phyloP scores from a whole-genome alignment of 108 stramenopile genomes.

The Nitzschia sp. region DNA sequence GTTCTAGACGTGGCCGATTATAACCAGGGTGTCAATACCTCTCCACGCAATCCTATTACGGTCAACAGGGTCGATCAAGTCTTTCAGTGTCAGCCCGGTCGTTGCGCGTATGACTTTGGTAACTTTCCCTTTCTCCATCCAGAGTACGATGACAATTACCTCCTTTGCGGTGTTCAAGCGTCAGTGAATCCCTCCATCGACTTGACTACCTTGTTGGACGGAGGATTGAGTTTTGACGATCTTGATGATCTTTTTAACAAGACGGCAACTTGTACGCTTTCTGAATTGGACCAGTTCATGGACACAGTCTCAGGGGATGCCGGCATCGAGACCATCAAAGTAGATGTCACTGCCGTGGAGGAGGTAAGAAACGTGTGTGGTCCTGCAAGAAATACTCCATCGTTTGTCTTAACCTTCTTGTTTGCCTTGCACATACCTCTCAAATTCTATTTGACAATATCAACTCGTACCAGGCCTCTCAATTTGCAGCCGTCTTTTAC shows the following conservation, averaged over 20 bases:
- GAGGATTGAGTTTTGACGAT: no score
- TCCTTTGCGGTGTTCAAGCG: slow-evolving; percentile 51
- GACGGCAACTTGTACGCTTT: not conserved
- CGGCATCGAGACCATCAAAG: slow-evolving; percentile 19
- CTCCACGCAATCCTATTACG: slow-evolving; percentile 71
- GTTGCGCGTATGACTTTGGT: slow-evolving; percentile 43
- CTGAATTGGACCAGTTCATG: not conserved
- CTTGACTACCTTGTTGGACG: no score
- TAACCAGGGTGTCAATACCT: slow-evolving; percentile 45
- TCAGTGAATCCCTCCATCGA: not conserved
- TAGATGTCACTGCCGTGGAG: slow-evolving; percentile 10
- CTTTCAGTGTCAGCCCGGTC: slow-evolving; percentile 76
- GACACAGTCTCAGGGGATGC: slow-evolving; percentile 37
- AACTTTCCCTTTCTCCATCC: slow-evolving; percentile 6
- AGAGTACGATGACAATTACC: slow-evolving; percentile 53
- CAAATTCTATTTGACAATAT: slow-evolving; percentile 5
- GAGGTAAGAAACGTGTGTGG: no score
- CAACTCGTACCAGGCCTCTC: slow-evolving; percentile 34
- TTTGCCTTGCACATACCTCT: not conserved
- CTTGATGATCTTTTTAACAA: no score
- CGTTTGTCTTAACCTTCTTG: no score
- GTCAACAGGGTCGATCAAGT: slow-evolving; percentile 42
- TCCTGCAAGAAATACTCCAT: no score
- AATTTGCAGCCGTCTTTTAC: slow-evolving; percentile 68
- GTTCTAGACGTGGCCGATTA: slow-evolving; percentile 53